Evolutionary conservation across 2,329 filamentous ascomycete genomes (phyloP).

Genomic region (Pseudopyrenochaeta lycopersici): DNA sequence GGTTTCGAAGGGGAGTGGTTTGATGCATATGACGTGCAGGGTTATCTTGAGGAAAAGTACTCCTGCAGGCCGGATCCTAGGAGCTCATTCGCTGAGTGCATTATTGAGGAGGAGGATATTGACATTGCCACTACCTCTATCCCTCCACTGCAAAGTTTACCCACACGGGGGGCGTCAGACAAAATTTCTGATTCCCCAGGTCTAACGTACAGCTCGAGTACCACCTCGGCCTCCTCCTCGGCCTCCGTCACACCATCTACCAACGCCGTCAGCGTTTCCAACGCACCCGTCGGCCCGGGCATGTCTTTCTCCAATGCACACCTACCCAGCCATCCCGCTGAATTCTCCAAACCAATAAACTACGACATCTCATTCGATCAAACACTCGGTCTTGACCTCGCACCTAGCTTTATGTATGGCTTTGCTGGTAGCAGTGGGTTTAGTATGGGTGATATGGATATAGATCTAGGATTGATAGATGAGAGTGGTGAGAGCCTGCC

Average conservation of each 20-base stretch:
- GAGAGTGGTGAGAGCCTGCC: conserved; percentile 19
- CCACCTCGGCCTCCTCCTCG: conserved; percentile 1
- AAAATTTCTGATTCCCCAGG: conserved; percentile 4
- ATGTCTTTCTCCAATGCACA: conserved; percentile 21
- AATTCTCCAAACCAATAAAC: conserved; percentile 19
- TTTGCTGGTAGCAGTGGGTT: conserved; percentile 18
- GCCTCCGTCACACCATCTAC: conserved; percentile 1
- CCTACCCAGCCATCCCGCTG: conserved; percentile 4
- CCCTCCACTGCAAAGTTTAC: conserved; percentile 1
- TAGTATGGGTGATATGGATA: conserved; percentile 12
- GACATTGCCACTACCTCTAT: conserved; percentile 3
- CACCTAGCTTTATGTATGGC: conserved; percentile 33
- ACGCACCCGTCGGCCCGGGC: conserved; percentile 33
- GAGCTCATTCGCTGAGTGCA: conserved; percentile 66
- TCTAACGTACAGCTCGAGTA: conserved; percentile 6
- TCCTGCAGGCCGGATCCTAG: conserved; percentile 70
- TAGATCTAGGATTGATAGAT: conserved; percentile 32
- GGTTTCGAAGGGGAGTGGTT: conserved; percentile 80
- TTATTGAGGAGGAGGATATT: conserved; percentile 36
- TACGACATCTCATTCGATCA: conserved; percentile 40
- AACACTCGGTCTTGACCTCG: conserved; percentile 45
- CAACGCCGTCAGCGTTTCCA: conserved; percentile 8
- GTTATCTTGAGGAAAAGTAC: conserved; percentile 69
- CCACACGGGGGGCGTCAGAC: not conserved
- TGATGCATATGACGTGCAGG: conserved; percentile 78